These are phyloP conservation scores for Thelonectria blattea DNA, from an alignment of 2,329 filamentous ascomycete genomes.

Conservation along the genomic window DNA sequence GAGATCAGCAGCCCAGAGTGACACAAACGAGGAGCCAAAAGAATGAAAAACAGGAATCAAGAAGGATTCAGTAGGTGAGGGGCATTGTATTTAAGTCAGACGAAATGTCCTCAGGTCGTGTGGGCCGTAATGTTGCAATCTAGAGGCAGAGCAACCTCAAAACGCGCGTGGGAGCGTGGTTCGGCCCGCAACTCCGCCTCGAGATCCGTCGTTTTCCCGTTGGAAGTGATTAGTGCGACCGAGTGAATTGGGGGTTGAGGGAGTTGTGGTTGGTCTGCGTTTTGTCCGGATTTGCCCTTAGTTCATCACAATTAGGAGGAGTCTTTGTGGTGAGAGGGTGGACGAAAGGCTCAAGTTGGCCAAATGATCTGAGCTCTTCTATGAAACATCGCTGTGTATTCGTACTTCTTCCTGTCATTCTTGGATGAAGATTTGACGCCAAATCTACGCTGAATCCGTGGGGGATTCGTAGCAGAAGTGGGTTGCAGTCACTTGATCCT, in stretches of 20 bases:
- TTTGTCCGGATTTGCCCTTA: too few relatives aligned
- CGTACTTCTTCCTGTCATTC: too few relatives aligned
- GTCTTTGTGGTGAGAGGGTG: too few relatives aligned
- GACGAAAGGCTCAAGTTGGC: too few relatives aligned
- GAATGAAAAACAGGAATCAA: not conserved
- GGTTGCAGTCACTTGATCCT: too few relatives aligned
- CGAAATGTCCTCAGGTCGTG: conserved; percentile 13
- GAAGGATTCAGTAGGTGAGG: not conserved
- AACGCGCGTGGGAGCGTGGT: not conserved
- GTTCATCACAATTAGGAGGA: too few relatives aligned
- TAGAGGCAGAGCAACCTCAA: conserved; percentile 5
- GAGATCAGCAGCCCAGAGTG: not conserved
- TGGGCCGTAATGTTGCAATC: conserved; percentile 11
- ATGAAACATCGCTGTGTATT: too few relatives aligned
- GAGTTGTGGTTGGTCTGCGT: not conserved
- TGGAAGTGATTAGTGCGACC: not conserved
- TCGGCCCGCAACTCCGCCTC: conserved; percentile 9
- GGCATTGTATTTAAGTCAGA: not conserved
- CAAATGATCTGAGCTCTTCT: too few relatives aligned
- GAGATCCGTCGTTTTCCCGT: not conserved
- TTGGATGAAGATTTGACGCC: too few relatives aligned
- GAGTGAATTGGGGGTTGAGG: not conserved
- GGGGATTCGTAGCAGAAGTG: too few relatives aligned
- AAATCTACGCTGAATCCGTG: too few relatives aligned
- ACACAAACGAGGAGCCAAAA: not conserved